phyloP scores from a whole-genome alignment of 78 protist genomes.

The Cyanophora paradoxa region DNA sequence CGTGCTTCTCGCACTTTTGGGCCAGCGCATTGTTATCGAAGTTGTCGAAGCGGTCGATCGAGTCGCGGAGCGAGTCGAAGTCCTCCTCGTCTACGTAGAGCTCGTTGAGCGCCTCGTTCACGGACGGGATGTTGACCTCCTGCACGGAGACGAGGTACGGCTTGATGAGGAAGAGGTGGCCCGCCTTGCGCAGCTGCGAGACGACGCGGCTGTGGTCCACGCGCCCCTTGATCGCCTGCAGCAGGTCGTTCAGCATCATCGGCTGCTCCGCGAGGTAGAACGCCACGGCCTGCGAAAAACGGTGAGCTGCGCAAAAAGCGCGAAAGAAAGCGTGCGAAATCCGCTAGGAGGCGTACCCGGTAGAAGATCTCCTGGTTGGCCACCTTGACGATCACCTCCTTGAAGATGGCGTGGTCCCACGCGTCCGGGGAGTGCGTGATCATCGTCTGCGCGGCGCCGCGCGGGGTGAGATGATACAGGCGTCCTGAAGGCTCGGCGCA shows the following conservation, averaged over 20 bases:
- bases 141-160: conserved; percentile 43
- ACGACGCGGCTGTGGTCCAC: conserved; percentile 84
- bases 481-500: too few species aligned
- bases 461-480: too few species aligned
- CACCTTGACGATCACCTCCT: conserved; percentile 80
- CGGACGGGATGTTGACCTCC: conserved; percentile 34
- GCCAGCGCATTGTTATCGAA: conserved; percentile 90
- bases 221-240: conserved; percentile 48
- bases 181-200: background rate
- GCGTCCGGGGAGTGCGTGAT: conserved; percentile 90
- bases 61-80: conserved; percentile 74
- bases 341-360: too few species aligned
- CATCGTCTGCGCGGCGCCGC: too few species aligned
- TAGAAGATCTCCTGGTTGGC: conserved; percentile 79
- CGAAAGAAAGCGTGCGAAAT: conserved; percentile 41
- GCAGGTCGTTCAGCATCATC: conserved; percentile 77
- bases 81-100: conserved; percentile 95
- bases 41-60: conserved; percentile 69
- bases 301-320: background rate
- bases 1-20: conserved; percentile 78
- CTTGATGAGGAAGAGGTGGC: conserved; percentile 81
- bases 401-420: conserved; percentile 88
- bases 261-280: conserved; percentile 75
- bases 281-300: background rate
- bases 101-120: conserved; percentile 93